Evolutionary conservation across 2,329 filamentous ascomycete genomes (phyloP).

Genomic region (Cytospora leucostoma): DNA sequence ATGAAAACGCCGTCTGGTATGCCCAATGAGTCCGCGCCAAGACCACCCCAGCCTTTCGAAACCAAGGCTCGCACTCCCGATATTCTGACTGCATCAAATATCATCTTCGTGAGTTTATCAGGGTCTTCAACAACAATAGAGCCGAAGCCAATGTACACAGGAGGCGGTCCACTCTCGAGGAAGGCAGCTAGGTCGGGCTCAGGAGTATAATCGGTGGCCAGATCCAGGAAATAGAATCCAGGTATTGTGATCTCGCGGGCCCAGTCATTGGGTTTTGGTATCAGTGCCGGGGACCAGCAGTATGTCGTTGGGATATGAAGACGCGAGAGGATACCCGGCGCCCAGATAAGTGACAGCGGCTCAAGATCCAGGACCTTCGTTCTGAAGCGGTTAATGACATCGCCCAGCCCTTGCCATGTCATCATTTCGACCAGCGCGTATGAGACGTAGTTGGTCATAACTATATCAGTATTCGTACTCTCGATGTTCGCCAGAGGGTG

Average conservation of each 20-base stretch:
- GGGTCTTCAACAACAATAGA: constrained; percentile 81
- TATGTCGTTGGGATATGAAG: constrained; percentile 85
- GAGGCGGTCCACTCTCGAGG: constrained; percentile 67
- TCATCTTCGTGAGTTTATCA: constrained; percentile 66
- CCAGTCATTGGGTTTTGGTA: constrained; percentile 66
- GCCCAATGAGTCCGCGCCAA: constrained; percentile 70
- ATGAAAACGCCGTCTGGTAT: constrained; percentile 79
- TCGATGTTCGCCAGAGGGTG: constrained; percentile 85
- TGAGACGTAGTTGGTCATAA: constrained; percentile 79
- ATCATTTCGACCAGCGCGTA: constrained; percentile 88
- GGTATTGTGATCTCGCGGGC: constrained; percentile 68
- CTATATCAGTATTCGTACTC: constrained; percentile 71
- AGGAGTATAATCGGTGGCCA: constrained; percentile 67
- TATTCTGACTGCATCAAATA: constrained; percentile 69
- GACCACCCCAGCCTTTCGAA: constrained; percentile 85
- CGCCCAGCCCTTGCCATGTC: constrained; percentile 89
- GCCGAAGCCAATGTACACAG: constrained; percentile 81
- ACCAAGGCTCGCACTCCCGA: constrained; percentile 76
- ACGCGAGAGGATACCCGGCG: constrained; percentile 75
- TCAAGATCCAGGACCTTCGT: constrained; percentile 74
- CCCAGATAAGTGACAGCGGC: constrained; percentile 77
- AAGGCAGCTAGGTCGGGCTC: constrained; percentile 66
- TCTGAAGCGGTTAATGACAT: constrained; percentile 87
- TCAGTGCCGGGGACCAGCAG: constrained; percentile 82
- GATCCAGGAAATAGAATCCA: constrained; percentile 75